phyloP scores from a whole-genome alignment of 495 filamentous ascomycete genomes.

The Aspergillus indologenus region DNA sequence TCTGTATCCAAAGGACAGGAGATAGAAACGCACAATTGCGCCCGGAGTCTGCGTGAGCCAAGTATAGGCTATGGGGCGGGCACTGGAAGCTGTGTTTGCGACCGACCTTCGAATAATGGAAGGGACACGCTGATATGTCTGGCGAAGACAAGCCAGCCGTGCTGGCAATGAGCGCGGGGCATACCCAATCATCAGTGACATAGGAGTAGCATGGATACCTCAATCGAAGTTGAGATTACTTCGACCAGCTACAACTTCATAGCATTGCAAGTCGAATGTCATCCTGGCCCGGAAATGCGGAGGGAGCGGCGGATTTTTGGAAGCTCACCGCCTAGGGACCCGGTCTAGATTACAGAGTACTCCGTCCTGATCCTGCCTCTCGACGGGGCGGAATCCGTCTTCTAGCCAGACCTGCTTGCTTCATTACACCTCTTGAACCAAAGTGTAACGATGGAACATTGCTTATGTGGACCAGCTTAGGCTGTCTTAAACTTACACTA shows the following conservation, averaged over 20 bases:
- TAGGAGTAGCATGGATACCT: conserved; percentile 14
- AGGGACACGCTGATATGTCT: neutral
- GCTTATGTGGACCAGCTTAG: too few relatives aligned
- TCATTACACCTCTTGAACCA: too few relatives aligned
- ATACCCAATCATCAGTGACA: conserved; percentile 20
- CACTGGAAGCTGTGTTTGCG: conserved; percentile 9
- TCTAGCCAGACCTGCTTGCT: too few relatives aligned
- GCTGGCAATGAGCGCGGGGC: conserved; percentile 19
- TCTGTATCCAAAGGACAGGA: neutral
- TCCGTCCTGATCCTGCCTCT: neutral
- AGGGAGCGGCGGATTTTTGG: neutral
- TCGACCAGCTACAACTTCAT: neutral
- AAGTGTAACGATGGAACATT: too few relatives aligned
- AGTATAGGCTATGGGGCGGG: conserved; percentile 30
- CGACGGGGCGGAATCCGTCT: too few relatives aligned
- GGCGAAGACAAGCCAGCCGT: conserved; percentile 8
- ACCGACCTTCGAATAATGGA: conserved; percentile 16
- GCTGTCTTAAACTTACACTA: too few relatives aligned
- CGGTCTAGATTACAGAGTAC: neutral
- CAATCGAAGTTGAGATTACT: neutral
- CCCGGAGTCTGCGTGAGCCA: conserved; percentile 41
- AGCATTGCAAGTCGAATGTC: neutral
- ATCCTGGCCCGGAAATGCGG: neutral
- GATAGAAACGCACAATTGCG: conserved; percentile 27
- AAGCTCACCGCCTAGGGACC: neutral